Evolutionary conservation across 139 green algal species (phyloP).

Genomic region (Diplosphaera chodatii): DNA sequence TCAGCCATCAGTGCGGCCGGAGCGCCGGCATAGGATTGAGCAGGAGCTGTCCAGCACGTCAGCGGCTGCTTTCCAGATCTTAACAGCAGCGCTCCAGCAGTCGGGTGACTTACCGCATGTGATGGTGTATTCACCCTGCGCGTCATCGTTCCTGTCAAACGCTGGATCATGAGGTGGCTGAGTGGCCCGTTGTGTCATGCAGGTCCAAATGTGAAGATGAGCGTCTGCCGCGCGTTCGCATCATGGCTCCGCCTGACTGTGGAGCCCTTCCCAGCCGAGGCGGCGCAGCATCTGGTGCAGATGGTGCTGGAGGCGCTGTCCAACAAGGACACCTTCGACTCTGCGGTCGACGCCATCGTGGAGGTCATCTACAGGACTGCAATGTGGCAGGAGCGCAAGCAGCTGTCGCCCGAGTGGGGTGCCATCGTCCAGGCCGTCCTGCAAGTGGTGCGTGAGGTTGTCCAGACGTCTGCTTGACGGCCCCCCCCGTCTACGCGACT

Average conservation of each 20-base stretch:
- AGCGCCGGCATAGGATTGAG: conserved; percentile 58
- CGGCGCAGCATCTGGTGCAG: neutral
- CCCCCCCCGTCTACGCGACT: too few relatives aligned
- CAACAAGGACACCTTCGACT: conserved; percentile 58
- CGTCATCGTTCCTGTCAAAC: too few relatives aligned
- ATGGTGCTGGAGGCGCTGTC: conserved; percentile 68
- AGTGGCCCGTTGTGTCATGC: neutral
- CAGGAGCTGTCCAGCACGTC: conserved; percentile 50
- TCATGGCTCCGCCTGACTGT: neutral
- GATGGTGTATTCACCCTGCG: too few relatives aligned
- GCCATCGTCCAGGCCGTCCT: neutral
- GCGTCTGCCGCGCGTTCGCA: neutral
- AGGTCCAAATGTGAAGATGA: conserved; percentile 2
- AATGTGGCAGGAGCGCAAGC: neutral
- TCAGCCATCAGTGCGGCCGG: conserved; percentile 64
- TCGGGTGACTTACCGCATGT: neutral
- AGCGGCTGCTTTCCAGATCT: conserved; percentile 55
- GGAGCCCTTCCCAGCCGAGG: neutral
- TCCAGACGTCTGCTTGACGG: too few relatives aligned
- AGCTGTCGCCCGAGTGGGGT: neutral
- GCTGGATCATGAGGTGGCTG: too few relatives aligned
- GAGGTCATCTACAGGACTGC: conserved; percentile 40
- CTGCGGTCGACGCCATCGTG: conserved; percentile 65
- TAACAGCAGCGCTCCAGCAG: conserved; percentile 40
- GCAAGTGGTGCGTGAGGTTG: neutral